These are phyloP conservation scores for Biancaea sappan DNA, from an alignment of 306 rosid genomes.

Conservation along the genomic window DNA sequence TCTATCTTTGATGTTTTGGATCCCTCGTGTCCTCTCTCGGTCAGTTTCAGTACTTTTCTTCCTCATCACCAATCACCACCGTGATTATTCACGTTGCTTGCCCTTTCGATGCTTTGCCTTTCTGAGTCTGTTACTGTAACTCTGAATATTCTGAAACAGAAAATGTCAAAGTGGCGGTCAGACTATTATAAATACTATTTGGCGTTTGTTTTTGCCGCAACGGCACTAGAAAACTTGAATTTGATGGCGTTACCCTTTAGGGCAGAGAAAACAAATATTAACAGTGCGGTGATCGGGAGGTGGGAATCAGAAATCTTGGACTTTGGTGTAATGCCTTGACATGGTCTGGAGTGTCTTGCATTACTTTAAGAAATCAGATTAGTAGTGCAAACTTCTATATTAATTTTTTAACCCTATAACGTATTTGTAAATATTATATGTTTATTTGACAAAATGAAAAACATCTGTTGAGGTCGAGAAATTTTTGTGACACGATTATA, in stretches of 20 bases:
- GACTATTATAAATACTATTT: not conserved
- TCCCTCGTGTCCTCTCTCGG: not conserved
- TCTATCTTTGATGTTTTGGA: not conserved
- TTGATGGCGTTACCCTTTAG: slow-evolving; percentile 27
- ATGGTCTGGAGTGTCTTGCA: not conserved
- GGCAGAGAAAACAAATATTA: not conserved
- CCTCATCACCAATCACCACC: not conserved
- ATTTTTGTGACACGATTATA: not conserved
- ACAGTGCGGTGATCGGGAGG: slow-evolving; percentile 15
- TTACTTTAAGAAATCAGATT: not conserved
- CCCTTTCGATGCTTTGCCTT: not conserved
- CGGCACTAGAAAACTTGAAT: not conserved
- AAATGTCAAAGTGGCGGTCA: not conserved
- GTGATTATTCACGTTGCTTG: not conserved
- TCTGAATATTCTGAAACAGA: not conserved
- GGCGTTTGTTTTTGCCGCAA: slow-evolving; percentile 6
- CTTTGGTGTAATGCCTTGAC: not conserved
- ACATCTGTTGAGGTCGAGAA: not conserved
- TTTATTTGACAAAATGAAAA: not conserved
- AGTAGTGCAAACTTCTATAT: not conserved
- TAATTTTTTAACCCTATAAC: no score
- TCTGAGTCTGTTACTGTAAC: not conserved
- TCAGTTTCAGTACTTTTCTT: not conserved
- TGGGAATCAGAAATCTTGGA: slow-evolving; percentile 24
- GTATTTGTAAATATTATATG: no score